Base-by-base conservation (phyloP, 139 green algal species). In the Volvox africanus region DNA sequence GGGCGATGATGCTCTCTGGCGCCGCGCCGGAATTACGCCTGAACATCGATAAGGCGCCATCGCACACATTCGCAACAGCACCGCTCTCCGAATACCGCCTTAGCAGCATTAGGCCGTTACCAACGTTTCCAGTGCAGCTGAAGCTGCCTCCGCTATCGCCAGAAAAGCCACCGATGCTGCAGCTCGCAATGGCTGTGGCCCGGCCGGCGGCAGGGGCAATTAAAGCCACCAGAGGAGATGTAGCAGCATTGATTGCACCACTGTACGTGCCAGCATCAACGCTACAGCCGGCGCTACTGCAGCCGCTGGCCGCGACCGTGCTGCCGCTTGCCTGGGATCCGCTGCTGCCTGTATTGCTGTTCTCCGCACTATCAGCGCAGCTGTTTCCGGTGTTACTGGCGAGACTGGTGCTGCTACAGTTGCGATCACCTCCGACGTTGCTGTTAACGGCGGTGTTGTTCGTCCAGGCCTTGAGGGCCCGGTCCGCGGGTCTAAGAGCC, bases 381-480 rank as follows among this genome's bases (percentile, higher is more conserved):
- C 78, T 68, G 78, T 9, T 84, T 28, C 78, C 36, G 37, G 37
- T 68, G 78, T 50, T 84, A 50, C 16, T 84, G 78, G 24, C 65
- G 24, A 73, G 65, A 28, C 77, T 62, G 6, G 44, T 55, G 80
- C 55, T 86, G 80, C 30, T 73, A 55, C 80, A 28, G 50, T 24
- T 33, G 55, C 55, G 21, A 44, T 30, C 61, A 24, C 50, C n/a
- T 55, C 55, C 37, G 80, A 20, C 35, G 80, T 55, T 73, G 80
- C 2, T 86, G 80, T 55, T 50, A 55, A 30, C 6, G 50, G 55
- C 33, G 67, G 5, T 61, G 69, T 19, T 16, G 32, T 82, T 79
- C 20, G 67, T 61, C 85, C 85, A 89, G 26, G 85, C 85, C 20
- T 68, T 75, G 36, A 82, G 85, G 21, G 69, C 85, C 62, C 85